phyloP scores from a whole-genome alignment of 2,329 filamentous ascomycete genomes.

The Gnomoniopsis smithogilvyi region DNA sequence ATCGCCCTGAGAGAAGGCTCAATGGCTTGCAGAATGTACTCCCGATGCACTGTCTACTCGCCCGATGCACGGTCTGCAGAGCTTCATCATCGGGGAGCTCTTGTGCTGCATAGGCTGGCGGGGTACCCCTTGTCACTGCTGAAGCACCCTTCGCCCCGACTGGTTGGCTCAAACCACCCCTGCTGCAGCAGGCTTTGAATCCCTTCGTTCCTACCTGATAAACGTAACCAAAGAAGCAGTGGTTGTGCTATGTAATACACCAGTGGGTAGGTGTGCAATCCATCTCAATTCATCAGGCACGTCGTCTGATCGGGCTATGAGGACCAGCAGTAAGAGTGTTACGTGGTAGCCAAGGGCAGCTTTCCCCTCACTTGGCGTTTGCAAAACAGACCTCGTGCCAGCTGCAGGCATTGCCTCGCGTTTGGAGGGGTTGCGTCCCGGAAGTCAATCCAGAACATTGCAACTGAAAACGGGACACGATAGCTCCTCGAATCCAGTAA shows the following conservation, averaged over 20 bases:
- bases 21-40: not conserved
- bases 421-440: conserved; percentile 10
- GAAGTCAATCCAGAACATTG: conserved; percentile 13
- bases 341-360: not conserved
- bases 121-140: conserved; percentile 16
- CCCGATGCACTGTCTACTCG: not conserved
- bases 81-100: conserved; percentile 6
- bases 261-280: not conserved
- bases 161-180: conserved; percentile 4
- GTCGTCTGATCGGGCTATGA: not conserved
- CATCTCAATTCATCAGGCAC: not conserved
- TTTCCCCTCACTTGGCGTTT: not conserved
- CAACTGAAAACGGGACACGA: conserved; percentile 8
- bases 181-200: not conserved
- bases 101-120: conserved; percentile 13
- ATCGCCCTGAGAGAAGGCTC: not conserved
- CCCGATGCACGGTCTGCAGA: not conserved
- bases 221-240: not conserved
- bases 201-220: not conserved
- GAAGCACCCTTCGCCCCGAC: conserved; percentile 11
- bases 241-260: not conserved
- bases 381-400: conserved; percentile 3
- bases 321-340: not conserved
- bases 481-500: conserved; percentile 12
- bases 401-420: conserved; percentile 12